Evolutionary conservation across 2,329 filamentous ascomycete genomes (phyloP).

Genomic region (Shiraia sp.): DNA sequence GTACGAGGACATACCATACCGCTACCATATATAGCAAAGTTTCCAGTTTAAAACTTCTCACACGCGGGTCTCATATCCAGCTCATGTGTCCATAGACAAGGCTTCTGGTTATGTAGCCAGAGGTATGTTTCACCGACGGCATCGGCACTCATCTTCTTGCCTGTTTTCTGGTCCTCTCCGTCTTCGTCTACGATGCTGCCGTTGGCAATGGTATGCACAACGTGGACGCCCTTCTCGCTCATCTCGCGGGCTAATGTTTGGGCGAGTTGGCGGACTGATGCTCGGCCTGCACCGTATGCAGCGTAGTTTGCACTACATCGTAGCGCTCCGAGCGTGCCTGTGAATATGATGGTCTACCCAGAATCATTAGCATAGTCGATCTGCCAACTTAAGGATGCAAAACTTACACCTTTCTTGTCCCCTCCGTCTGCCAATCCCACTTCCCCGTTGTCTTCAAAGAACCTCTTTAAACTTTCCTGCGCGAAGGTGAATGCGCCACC

Average conservation of each 20-base stretch:
- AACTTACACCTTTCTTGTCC: conserved; percentile 55
- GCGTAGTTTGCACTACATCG: conserved; percentile 59
- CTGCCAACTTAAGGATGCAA: too few species aligned
- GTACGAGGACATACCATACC: too few species aligned
- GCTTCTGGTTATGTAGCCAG: conserved; percentile 54
- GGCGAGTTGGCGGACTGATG: conserved; percentile 58
- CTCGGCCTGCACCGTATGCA: conserved; percentile 59
- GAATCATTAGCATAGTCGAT: background rate
- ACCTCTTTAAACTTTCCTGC: conserved; percentile 56
- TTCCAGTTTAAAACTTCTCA: conserved; percentile 57
- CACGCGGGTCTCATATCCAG: conserved; percentile 56
- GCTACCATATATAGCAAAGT: too few species aligned
- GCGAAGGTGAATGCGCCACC: conserved; percentile 61
- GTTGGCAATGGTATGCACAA: conserved; percentile 64
- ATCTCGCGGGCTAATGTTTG: conserved; percentile 62
- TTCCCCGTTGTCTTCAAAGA: conserved; percentile 58
- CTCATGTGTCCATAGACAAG: conserved; percentile 58
- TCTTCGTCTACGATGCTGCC: conserved; percentile 58
- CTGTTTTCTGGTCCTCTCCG: conserved; percentile 51
- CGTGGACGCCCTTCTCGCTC: conserved; percentile 60
- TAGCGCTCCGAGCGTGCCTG: conserved; percentile 58
- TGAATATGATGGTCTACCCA: conserved; percentile 59
- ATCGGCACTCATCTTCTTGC: conserved; percentile 62
- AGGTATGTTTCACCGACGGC: conserved; percentile 62
- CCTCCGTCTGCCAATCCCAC: conserved; percentile 51